phyloP scores from a whole-genome alignment of 2,329 filamentous ascomycete genomes.

The Aspergillus hortae region DNA sequence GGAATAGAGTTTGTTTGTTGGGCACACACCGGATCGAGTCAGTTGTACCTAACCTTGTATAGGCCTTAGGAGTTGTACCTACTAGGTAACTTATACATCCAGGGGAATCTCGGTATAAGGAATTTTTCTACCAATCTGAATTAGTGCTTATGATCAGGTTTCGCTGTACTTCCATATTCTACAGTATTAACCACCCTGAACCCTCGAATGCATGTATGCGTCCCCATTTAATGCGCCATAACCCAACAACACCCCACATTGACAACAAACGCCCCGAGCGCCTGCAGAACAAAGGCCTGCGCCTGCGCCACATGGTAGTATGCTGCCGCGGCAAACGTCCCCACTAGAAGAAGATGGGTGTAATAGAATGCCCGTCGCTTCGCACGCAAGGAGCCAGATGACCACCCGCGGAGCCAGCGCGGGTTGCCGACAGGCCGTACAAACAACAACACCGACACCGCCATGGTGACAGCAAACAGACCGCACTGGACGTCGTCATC shows the following conservation, averaged over 20 bases:
- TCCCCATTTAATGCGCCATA: slow-evolving; percentile 3
- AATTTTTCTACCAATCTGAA: no score
- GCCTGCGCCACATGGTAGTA: slow-evolving; percentile 57
- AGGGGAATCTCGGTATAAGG: no score
- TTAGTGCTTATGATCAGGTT: no score
- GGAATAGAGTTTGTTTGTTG: not conserved
- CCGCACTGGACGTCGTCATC: slow-evolving; percentile 59
- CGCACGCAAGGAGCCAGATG: slow-evolving; percentile 18
- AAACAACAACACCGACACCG: slow-evolving; percentile 47
- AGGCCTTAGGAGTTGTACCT: no score
- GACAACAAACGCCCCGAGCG: slow-evolving; percentile 44
- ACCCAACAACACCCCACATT: slow-evolving; percentile 35
- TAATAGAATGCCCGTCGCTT: slow-evolving; percentile 52
- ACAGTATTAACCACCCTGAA: no score
- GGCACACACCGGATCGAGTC: not conserved
- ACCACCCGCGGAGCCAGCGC: slow-evolving; percentile 11
- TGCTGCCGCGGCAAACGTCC: slow-evolving; percentile 46
- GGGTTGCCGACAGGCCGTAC: slow-evolving; percentile 39
- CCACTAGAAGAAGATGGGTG: slow-evolving; percentile 52
- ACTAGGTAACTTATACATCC: no score
- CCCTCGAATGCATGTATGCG: no score
- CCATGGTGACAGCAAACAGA: slow-evolving; percentile 46
- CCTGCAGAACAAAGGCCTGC: slow-evolving; percentile 51
- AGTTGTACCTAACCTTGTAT: no score
- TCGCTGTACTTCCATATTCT: no score